phyloP scores from a whole-genome alignment of 495 filamentous ascomycete species.

The Penicillium atrosanguineum region DNA sequence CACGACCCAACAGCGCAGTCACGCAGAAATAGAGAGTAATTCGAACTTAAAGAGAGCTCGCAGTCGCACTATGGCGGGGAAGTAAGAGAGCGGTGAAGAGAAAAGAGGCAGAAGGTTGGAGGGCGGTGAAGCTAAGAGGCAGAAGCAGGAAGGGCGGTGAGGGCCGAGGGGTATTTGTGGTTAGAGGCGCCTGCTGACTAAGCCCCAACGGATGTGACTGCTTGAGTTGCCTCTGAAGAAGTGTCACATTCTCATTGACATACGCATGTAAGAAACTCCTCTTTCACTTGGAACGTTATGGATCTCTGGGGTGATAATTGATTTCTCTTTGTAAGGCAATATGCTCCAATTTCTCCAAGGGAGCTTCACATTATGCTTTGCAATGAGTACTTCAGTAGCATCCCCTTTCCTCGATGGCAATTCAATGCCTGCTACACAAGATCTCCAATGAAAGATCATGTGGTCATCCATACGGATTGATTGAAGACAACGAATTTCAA shows the following conservation, averaged over 20 bases:
- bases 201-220: neutral
- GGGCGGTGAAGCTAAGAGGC: constrained; percentile 22
- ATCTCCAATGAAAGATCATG: neutral
- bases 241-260: no score
- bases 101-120: constrained; percentile 1
- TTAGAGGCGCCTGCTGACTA: neutral
- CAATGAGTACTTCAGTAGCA: neutral
- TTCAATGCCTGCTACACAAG: neutral
- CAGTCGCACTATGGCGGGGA: constrained; percentile 31
- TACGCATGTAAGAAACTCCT: no score
- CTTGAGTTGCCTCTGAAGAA: no score
- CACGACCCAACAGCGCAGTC: neutral
- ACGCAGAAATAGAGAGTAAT: neutral
- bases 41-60: neutral
- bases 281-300: no score
- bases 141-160: neutral
- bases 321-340: no score
- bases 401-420: neutral
- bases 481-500: neutral
- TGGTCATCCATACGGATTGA: neutral
- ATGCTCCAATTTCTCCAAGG: no score
- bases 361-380: neutral
- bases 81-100: constrained; percentile 27
- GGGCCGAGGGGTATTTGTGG: neutral
- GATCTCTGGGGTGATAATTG: no score